phyloP scores from a whole-genome alignment of 2,329 filamentous ascomycete species.

The Cadophora gregata region DNA sequence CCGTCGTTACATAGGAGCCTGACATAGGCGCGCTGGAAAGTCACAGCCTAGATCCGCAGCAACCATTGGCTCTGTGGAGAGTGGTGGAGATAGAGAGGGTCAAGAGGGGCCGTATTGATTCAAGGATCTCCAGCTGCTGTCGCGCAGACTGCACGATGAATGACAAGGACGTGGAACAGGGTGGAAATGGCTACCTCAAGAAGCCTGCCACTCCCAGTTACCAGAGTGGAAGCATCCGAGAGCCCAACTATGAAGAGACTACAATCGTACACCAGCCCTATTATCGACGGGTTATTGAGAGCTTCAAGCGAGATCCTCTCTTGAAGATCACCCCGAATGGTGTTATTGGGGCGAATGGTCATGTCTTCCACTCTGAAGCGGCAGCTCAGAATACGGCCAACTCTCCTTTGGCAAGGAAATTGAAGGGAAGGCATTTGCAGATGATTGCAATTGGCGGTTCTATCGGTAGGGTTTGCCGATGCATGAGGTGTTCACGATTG shows the following conservation, averaged over 20 bases:
- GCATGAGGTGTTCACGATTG: background rate
- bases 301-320: constrained; percentile 41
- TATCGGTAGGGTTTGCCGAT: constrained; percentile 62
- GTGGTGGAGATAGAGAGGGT: background rate
- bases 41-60: background rate
- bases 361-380: constrained; percentile 65
- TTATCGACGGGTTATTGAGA: constrained; percentile 35
- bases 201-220: constrained; percentile 28
- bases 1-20: background rate
- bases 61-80: background rate
- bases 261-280: constrained; percentile 29
- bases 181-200: constrained; percentile 12
- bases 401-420: constrained; percentile 74
- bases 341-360: constrained; percentile 38
- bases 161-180: constrained; percentile 27
- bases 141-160: constrained; percentile 4
- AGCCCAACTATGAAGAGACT: constrained; percentile 38
- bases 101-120: background rate
- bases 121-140: background rate
- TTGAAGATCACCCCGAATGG: constrained; percentile 57
- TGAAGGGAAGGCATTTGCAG: constrained; percentile 87
- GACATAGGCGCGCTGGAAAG: background rate
- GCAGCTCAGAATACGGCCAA: constrained; percentile 69
- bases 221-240: constrained; percentile 31
- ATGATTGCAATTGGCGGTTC: constrained; percentile 98